phyloP scores from a whole-genome alignment of 1,284 basidiomycete species.

The Cutaneotrichosporon mucoides region DNA sequence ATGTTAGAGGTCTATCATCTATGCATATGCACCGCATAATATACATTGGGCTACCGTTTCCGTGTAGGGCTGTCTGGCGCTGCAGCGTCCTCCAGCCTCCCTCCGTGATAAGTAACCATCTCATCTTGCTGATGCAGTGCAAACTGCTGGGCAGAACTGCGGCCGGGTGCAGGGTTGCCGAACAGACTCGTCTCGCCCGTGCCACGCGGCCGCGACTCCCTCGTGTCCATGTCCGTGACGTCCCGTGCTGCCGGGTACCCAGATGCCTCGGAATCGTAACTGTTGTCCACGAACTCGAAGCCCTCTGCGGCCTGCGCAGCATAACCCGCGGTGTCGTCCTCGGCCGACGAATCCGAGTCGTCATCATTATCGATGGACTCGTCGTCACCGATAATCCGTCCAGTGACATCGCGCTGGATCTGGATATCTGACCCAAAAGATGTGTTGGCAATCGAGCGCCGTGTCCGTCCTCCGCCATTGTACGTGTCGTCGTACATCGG shows the following conservation, averaged over 20 bases:
- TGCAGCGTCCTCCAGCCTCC: constrained; percentile 40
- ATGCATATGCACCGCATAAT: neutral
- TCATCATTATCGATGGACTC: constrained; percentile 13
- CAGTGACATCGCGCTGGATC: constrained; percentile 11
- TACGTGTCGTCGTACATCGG: neutral
- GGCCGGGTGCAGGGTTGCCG: neutral
- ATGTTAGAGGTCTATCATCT: neutral
- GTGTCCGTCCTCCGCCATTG: neutral
- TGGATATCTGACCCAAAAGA: constrained; percentile 35
- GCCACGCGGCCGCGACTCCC: neutral
- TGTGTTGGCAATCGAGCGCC: constrained; percentile 37
- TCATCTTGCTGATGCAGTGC: constrained; percentile 44
- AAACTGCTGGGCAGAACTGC: constrained; percentile 14
- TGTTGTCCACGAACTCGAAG: constrained; percentile 16
- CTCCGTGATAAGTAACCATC: constrained; percentile 48
- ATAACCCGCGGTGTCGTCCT: constrained; percentile 5
- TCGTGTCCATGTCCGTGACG: neutral
- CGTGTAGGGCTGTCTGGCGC: constrained; percentile 10
- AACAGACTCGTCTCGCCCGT: constrained; percentile 4
- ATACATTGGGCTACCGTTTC: neutral
- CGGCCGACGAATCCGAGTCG: constrained; percentile 9
- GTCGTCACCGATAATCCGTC: constrained; percentile 14
- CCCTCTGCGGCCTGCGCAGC: constrained; percentile 4
- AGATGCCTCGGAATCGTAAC: constrained; percentile 10
- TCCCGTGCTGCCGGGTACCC: neutral